Evolutionary conservation across 176 grass and related monocot species (phyloP).

Genomic region (Leersia perrieri): DNA sequence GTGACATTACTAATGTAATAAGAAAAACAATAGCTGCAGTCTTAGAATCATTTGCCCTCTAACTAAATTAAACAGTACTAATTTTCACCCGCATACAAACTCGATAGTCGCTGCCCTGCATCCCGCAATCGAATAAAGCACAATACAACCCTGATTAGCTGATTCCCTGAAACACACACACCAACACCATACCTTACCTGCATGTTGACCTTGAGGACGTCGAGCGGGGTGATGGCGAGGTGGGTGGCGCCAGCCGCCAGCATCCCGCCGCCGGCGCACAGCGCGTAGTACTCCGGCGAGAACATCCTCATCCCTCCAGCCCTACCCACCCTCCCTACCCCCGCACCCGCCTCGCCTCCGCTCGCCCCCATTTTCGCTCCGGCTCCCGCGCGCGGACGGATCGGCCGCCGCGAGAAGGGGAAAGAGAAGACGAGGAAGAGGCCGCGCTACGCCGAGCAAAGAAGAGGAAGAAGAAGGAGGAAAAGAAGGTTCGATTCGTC

Average conservation of each 20-base stretch:
- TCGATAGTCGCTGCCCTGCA: background rate
- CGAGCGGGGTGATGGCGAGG: constrained; percentile 89
- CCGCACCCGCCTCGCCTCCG: constrained; percentile 28
- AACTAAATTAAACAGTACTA: background rate
- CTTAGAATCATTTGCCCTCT: background rate
- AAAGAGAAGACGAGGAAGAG: background rate
- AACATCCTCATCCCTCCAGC: constrained; percentile 55
- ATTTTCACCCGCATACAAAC: background rate
- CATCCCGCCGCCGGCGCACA: constrained; percentile 89
- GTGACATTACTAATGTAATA: background rate
- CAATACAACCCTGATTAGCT: too few species aligned
- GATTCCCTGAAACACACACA: too few species aligned
- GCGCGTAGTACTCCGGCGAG: constrained; percentile 89
- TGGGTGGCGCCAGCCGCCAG: constrained; percentile 83
- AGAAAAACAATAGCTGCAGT: too few species aligned
- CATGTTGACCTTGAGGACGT: constrained; percentile 99
- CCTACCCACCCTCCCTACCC: background rate
- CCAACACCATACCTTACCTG: constrained; percentile 50
- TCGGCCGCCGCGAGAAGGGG: background rate
- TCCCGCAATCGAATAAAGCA: background rate
- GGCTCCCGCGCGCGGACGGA: constrained; percentile 8
- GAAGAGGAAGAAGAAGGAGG: background rate
- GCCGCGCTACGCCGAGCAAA: background rate
- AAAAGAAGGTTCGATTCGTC: background rate
- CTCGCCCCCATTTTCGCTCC: constrained; percentile 30